These are phyloP conservation scores for Drosera capensis DNA, from an alignment of 148 eudicot species.

Conservation along the genomic window DNA sequence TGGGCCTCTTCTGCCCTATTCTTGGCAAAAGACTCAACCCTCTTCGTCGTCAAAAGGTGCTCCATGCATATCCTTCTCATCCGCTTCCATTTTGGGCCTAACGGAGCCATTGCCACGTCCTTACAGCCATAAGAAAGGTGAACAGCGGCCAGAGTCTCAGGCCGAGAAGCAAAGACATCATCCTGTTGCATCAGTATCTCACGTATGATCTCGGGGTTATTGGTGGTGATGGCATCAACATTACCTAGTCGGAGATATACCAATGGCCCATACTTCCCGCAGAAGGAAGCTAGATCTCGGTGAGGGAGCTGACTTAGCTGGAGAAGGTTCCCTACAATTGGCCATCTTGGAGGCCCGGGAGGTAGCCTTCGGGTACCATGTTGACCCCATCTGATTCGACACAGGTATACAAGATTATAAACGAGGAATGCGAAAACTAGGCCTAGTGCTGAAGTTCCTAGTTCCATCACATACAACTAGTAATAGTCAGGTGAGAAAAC, in stretches of 20 bases:
- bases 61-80: constrained; percentile 95
- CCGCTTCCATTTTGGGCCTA: constrained; percentile 89
- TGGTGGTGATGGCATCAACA: constrained; percentile 88
- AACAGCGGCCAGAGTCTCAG: constrained; percentile 65
- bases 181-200: constrained; percentile 71
- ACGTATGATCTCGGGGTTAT: constrained; percentile 63
- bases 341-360: constrained; percentile 83
- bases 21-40: constrained; percentile 53
- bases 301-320: constrained; percentile 73
- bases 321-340: constrained; percentile 81
- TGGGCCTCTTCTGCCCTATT: constrained; percentile 74
- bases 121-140: constrained; percentile 74
- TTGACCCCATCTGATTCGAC: constrained; percentile 11
- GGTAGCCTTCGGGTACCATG: constrained; percentile 27
- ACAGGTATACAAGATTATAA: constrained; percentile 12
- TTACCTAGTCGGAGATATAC: constrained; percentile 70
- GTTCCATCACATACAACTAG: constrained; percentile 15
- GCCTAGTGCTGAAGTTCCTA: constrained; percentile 15
- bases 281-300: constrained; percentile 65
- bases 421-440: constrained; percentile 18
- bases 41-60: constrained; percentile 59
- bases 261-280: constrained; percentile 66
- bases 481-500: too few species aligned
- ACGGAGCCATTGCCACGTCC: constrained; percentile 87
- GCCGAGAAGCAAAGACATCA: constrained; percentile 75